Evolutionary conservation across 164 flowering plant species (phyloP), one percentile per base, ranked within the genome.

Genomic region (Nymphaea thermarum): DNA sequence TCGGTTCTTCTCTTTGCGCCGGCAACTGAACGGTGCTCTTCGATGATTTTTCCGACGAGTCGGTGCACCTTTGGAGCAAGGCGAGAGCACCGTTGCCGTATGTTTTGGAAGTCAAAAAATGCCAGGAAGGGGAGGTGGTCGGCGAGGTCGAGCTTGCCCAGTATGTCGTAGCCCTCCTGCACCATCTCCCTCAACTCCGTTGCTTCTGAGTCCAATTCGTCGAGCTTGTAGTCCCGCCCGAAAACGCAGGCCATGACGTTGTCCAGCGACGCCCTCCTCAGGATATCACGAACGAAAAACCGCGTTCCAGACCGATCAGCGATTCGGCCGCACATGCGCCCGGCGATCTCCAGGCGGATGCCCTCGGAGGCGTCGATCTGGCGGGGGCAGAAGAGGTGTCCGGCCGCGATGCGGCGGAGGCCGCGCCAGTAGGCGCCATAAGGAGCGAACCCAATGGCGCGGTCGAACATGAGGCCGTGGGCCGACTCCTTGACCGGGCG

Each of bases 361-460:
- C 68, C 11, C 43, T 72, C 77, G 10, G 75, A 66, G 43, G 61
- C 67, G 42, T 36, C 64, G 36, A 81, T 74, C 70, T 75, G 80
- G 60, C 71, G 76, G 3, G 83, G 86, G 41, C 70, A 75, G 72
- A 81, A 83, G 4, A 83, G 71, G 47, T 83, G 83, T n/a, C 77
- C 71, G 67, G 84, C 75, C 0, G 82, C 77, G 62, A 81, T 77
- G 16, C 81, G 66, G 8, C 86, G 67, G 4, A 83, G 80, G 15
- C 77, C 68, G 3, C 83, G 63, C 86, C 86, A 83, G 72, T 83
- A 81, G n/a, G 68, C 67, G 10, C 85, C 83, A 68, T 75, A 73
- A 3, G 80, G 82, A 16, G 86, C 86, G 62, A 83, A 83, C 66
- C 86, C 86, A 25, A 83, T 83, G 4, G 86, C 78, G 3, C 82